Evolutionary conservation across 306 rosid species (phyloP).

Genomic region (Sicyos baderoa): DNA sequence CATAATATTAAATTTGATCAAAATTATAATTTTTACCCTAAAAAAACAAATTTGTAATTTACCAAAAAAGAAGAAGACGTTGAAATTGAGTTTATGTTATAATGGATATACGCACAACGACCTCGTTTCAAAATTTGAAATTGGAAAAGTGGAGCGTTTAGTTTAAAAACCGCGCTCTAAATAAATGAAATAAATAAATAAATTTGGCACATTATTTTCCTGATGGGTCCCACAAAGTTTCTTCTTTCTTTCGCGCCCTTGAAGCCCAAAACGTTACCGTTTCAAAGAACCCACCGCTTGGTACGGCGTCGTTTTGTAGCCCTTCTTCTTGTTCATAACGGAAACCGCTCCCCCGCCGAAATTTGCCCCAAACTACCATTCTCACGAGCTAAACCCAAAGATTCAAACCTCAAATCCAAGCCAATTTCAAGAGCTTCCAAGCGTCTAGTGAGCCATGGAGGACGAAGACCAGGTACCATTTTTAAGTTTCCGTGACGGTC

Average conservation of each 20-base stretch:
- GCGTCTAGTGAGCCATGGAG: slow-evolving; percentile 6
- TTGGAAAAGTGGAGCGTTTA: not conserved
- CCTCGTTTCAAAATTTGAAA: slow-evolving; percentile 12
- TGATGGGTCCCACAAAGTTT: slow-evolving; percentile 4
- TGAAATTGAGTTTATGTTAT: too few relatives aligned
- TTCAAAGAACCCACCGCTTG: not conserved
- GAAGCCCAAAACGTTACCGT: not conserved
- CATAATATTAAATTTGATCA: too few relatives aligned
- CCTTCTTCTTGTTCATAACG: not conserved
- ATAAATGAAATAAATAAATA: not conserved
- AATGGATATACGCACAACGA: not conserved
- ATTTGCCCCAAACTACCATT: not conserved
- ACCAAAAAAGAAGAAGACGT: too few relatives aligned
- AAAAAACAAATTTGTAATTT: too few relatives aligned
- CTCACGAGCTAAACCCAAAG: not conserved
- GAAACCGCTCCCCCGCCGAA: slow-evolving; percentile 20
- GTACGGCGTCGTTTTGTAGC: not conserved
- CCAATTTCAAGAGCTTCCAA: not conserved
- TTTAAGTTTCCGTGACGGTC: too few relatives aligned
- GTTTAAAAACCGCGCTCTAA: not conserved
- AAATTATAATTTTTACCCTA: too few relatives aligned
- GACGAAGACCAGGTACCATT: slow-evolving; percentile 4
- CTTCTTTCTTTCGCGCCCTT: not conserved
- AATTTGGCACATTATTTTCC: not conserved
- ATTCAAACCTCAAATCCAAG: not conserved